These are phyloP conservation scores for Coemansia aciculifera DNA, from an alignment of 192 early-diverging fungal species.

Conservation along the genomic window DNA sequence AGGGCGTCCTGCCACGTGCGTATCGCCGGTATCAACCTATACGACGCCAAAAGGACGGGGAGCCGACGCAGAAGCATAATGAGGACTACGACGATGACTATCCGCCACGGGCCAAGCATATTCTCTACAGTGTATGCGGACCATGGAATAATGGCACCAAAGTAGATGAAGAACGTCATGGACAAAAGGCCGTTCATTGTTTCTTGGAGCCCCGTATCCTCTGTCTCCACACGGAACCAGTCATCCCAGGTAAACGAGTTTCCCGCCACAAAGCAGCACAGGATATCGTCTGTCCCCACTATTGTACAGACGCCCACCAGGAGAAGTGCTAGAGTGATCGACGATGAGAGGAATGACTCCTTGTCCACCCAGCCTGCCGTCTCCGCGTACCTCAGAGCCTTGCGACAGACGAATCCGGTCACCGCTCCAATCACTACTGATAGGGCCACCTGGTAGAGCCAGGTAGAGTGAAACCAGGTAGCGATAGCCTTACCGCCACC, in stretches of 20 bases:
- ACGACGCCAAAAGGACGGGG: slow-evolving; percentile 65
- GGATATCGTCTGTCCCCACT: slow-evolving; percentile 71
- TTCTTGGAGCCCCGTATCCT: slow-evolving; percentile 86
- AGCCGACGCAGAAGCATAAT: slow-evolving; percentile 74
- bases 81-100: slow-evolving; percentile 61
- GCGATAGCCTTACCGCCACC: slow-evolving; percentile 65
- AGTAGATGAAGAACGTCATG: slow-evolving; percentile 85
- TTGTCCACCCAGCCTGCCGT: slow-evolving; percentile 80
- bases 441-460: slow-evolving; percentile 76
- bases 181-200: slow-evolving; percentile 87
- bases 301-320: slow-evolving; percentile 72
- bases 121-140: slow-evolving; percentile 52
- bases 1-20: slow-evolving; percentile 71
- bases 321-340: slow-evolving; percentile 72
- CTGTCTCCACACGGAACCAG: slow-evolving; percentile 83
- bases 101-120: slow-evolving; percentile 60
- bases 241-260: slow-evolving; percentile 86
- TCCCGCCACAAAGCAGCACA: slow-evolving; percentile 79
- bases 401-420: slow-evolving; percentile 69
- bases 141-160: slow-evolving; percentile 80
- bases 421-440: slow-evolving; percentile 70
- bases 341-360: slow-evolving; percentile 78
- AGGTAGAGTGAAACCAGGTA: slow-evolving; percentile 76
- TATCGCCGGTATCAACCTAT: slow-evolving; percentile 68
- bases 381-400: slow-evolving; percentile 68